A percentile compares a stretch with the other conserved stretches of the same genome.
phyloP scores from a whole-genome alignment of 164 flowering plant species.

The Kalanchoe fedtschenkoi region DNA sequence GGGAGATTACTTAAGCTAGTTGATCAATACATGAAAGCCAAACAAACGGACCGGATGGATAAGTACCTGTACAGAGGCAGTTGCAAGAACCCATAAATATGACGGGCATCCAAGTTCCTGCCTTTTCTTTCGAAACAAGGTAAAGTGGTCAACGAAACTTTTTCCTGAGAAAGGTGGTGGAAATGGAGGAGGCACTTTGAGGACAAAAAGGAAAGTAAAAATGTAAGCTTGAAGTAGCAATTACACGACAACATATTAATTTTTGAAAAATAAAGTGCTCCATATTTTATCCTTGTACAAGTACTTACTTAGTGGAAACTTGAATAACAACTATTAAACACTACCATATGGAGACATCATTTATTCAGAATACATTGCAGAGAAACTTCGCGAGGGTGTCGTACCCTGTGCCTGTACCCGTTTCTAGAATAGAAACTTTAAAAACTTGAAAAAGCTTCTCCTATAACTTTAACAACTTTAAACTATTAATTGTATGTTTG shows the following conservation, averaged over 20 bases:
- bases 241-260: not conserved
- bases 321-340: not conserved
- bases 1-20: not conserved
- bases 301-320: not conserved
- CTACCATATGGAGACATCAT: too few species aligned
- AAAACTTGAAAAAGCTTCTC: too few species aligned
- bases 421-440: too few species aligned
- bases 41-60: not conserved
- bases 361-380: too few species aligned
- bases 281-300: not conserved
- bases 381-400: too few species aligned
- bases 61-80: slow-evolving; percentile 50
- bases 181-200: slow-evolving; percentile 81
- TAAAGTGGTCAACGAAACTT: slow-evolving; percentile 44
- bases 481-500: too few species aligned
- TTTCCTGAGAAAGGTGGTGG: slow-evolving; percentile 85
- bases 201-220: slow-evolving; percentile 17
- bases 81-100: slow-evolving; percentile 49
- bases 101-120: slow-evolving; percentile 73
- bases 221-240: not conserved
- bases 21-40: not conserved
- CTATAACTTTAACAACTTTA: too few species aligned
- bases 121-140: slow-evolving; percentile 46
- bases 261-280: not conserved
- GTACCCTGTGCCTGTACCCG: too few species aligned